A percentile compares a stretch with the other conserved stretches of the same genome.
phyloP scores from a whole-genome alignment of 768 basidiomycete genomes.

The Udeniomyces megalosporus region DNA sequence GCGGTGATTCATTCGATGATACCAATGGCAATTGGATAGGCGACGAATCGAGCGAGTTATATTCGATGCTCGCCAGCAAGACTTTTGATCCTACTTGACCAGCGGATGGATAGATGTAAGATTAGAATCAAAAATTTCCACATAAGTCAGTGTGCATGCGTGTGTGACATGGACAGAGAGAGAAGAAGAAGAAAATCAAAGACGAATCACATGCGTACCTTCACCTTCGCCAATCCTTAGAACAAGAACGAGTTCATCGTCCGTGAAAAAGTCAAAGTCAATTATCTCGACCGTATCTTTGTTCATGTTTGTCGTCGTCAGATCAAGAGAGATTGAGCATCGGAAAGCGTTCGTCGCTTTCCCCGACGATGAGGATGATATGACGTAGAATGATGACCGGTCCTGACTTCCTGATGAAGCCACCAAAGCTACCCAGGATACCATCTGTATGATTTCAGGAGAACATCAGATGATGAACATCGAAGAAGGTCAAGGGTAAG shows the following conservation, averaged over 20 bases:
- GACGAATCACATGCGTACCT: neutral
- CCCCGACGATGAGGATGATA: neutral
- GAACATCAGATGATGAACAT: neutral
- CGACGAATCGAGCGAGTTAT: no score
- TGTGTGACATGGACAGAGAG: no score
- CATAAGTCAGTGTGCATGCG: no score
- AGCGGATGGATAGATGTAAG: no score
- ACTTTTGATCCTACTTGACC: no score
- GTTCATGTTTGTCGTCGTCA: no score
- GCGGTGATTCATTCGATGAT: no score
- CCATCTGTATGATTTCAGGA: neutral
- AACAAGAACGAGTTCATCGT: conserved; percentile 5
- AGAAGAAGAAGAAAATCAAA: neutral
- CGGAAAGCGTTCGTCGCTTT: neutral
- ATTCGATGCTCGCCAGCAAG: no score
- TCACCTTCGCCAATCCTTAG: neutral
- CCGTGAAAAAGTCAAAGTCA: conserved; percentile 12
- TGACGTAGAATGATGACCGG: no score
- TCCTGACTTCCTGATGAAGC: no score
- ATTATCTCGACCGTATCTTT: neutral
- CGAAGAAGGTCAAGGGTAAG: no score
- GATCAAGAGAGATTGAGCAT: neutral
- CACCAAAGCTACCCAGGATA: neutral
- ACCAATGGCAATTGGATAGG: no score
- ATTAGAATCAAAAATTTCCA: neutral